Base-by-base conservation (phyloP, 371 early-diverging fungal species). In the Mucor circinelloides region DNA sequence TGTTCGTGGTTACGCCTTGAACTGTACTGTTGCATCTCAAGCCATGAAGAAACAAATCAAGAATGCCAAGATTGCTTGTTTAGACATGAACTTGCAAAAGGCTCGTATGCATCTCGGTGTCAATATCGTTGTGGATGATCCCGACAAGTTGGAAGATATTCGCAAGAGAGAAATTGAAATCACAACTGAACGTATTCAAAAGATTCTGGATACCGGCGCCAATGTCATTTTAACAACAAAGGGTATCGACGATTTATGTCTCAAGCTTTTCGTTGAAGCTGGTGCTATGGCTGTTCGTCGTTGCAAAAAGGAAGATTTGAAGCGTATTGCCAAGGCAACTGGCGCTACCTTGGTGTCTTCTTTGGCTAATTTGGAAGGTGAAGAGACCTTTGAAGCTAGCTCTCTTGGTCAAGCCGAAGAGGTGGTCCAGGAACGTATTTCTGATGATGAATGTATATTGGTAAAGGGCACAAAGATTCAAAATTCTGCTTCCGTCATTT, bases 1-100 rank as follows among this genome's bases (percentile, higher is more conserved):
- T 67, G 87, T 98, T 48, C 92, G 94, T 58, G 99, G 99, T 58
- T 99, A 99, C 81, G 99, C 99, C 4, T 85, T 99, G 64, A 99
- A 99, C 90, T 98, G 99, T 80, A 97, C 98, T 19, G 95, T 98
- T 32, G 96, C 99, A 19, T 92, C 97, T 54, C 98, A 99, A 86
- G 97, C 96, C 56, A 96, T 99, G 93, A 93, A 92, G 77, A 96
- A 92, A 59, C 88, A 87, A 64, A 85, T 99, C 67, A 83, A 83
- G 46, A 91, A 90, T 65, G 97, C 99, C 57, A 97, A 97, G 87
- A 98, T 99, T 80, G 96, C 99, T n/a, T 98, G 97, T 78, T 81
- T 99, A 57, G 99, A 99, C 80, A 98, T 99, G 88, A 97, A 99
- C 87, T 88, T 99, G 58, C 96, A 97, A 82, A 99, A 98, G 87